phyloP scores from a whole-genome alignment of 805 yeast species.

The Cyberlindnera misumaiensis region DNA sequence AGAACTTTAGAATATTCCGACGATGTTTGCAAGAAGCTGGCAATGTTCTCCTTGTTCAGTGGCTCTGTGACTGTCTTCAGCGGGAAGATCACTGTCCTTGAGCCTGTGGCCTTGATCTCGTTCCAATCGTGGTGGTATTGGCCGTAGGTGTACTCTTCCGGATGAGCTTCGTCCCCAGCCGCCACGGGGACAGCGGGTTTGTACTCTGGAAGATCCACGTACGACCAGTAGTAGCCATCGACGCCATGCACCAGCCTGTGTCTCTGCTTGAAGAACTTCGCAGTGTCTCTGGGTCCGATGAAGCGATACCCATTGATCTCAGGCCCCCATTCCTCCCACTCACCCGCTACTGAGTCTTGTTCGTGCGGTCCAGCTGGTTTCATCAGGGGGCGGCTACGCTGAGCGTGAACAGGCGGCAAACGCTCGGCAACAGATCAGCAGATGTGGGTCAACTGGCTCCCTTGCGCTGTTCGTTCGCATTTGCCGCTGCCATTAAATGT shows the following conservation, averaged over 20 bases:
- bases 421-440: no score
- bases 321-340: conserved; percentile 23
- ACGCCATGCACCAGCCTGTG: conserved; percentile 5
- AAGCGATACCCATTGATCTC: conserved; percentile 23
- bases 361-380: no score
- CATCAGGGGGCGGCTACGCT: no score
- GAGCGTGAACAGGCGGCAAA: no score
- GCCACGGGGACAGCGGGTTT: no score
- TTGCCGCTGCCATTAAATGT: no score
- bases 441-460: no score
- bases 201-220: conserved; percentile 15
- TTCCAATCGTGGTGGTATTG: conserved; percentile 26
- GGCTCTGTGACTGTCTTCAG: conserved; percentile 30
- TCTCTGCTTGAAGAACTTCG: conserved; percentile 9
- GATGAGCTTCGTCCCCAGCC: neutral
- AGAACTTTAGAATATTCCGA: conserved; percentile 15
- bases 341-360: no score
- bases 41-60: conserved; percentile 8
- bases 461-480: no score
- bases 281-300: conserved; percentile 3
- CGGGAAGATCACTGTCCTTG: conserved; percentile 17
- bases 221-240: conserved; percentile 16
- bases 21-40: conserved; percentile 11
- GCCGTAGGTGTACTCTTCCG: conserved; percentile 4
- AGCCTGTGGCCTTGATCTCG: conserved; percentile 6